Evolutionary conservation across 768 basidiomycete species (phyloP).

Genomic region (Candolleomyces eurysporus): DNA sequence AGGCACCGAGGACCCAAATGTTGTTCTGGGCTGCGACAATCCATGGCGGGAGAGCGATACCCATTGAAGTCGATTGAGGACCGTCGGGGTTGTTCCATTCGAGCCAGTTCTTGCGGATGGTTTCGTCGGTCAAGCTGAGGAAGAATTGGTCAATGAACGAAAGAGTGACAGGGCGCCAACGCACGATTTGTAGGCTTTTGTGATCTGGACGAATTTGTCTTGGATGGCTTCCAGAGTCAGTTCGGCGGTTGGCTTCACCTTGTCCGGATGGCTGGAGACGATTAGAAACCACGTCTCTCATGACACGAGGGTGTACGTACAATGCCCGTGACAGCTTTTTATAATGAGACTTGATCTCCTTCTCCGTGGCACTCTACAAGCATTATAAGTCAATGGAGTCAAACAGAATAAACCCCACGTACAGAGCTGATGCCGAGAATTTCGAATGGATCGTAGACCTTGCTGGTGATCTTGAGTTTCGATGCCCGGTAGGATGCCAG

Average conservation of each 20-base stretch:
- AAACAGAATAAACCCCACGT: not conserved
- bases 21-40: no score
- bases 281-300: not conserved
- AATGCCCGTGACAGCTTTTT: conserved; percentile 87
- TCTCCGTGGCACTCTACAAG: conserved; percentile 37
- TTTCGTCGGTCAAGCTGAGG: conserved; percentile 82
- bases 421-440: conserved; percentile 79
- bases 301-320: conserved; percentile 40
- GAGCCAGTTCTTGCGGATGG: conserved; percentile 85
- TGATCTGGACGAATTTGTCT: conserved; percentile 77
- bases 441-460: conserved; percentile 87
- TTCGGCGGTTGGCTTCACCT: conserved; percentile 79
- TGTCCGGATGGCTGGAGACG: conserved; percentile 86
- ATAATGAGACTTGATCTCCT: conserved; percentile 79
- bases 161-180: conserved; percentile 19
- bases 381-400: not conserved
- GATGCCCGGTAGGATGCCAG: no score
- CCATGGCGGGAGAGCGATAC: no score
- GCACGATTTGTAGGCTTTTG: conserved; percentile 72
- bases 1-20: conserved; percentile 82
- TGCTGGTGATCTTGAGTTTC: no score
- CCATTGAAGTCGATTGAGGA: no score
- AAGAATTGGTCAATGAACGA: not conserved
- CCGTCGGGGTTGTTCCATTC: conserved; percentile 67
- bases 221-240: conserved; percentile 77